A percentile compares a stretch with the other conserved stretches of the same genome.
These are phyloP conservation scores for Zanthoxylum bungeanum DNA, from an alignment of 345 rosid genomes.

Conservation along the genomic window DNA sequence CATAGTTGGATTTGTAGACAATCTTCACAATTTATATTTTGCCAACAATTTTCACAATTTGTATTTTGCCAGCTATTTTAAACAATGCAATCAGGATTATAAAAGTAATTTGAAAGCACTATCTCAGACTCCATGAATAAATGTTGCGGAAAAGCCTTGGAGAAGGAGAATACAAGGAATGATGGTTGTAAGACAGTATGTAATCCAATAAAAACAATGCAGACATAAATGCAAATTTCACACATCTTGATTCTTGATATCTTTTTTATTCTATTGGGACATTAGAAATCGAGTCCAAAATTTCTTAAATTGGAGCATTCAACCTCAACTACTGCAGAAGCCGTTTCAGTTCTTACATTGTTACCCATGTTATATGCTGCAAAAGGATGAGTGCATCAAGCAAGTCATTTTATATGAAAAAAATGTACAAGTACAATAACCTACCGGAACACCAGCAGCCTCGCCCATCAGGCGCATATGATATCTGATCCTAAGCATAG, in stretches of 20 bases:
- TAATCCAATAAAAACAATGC: neutral
- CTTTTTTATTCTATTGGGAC: neutral
- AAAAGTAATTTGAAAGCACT: neutral
- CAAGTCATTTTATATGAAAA: neutral
- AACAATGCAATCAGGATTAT: neutral
- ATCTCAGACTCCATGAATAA: neutral
- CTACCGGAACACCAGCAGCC: slow-evolving; percentile 82
- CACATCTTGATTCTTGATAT: neutral
- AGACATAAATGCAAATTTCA: neutral
- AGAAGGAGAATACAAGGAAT: neutral
- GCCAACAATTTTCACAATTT: neutral
- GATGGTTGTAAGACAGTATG: neutral
- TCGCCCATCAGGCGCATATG: slow-evolving; percentile 84
- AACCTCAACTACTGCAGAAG: neutral
- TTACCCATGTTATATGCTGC: neutral
- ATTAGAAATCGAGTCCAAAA: neutral
- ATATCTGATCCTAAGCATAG: slow-evolving; percentile 71
- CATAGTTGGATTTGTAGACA: neutral
- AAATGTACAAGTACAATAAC: slow-evolving; percentile 10
- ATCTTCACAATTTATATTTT: no score
- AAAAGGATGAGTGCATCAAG: neutral
- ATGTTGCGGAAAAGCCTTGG: neutral
- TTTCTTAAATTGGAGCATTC: neutral
- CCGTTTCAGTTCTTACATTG: neutral
- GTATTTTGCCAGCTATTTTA: neutral